phyloP scores from a whole-genome alignment of 345 rosid species.

The Pistacia atlantica region DNA sequence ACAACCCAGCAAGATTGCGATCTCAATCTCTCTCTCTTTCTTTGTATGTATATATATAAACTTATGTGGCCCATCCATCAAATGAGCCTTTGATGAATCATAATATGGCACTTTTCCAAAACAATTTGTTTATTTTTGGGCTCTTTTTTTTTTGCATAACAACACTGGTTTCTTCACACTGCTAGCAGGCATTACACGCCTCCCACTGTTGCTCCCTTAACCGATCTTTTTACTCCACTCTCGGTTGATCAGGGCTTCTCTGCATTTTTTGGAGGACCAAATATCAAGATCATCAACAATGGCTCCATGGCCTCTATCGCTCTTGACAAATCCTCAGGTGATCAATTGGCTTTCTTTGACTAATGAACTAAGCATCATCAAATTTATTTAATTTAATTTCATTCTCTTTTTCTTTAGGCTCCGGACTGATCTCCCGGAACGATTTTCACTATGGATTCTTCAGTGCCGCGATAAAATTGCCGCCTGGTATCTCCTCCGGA shows the following conservation, averaged over 20 bases:
- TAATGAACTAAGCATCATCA: neutral
- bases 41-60: conserved; percentile 19
- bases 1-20: conserved; percentile 38
- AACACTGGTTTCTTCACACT: conserved; percentile 49
- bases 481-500: conserved; percentile 82
- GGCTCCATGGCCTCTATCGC: conserved; percentile 66
- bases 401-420: conserved; percentile 46
- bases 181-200: conserved; percentile 43
- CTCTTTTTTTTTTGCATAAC: conserved; percentile 44
- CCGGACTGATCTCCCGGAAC: conserved; percentile 68
- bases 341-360: neutral
- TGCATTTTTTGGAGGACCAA: conserved; percentile 53
- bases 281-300: conserved; percentile 52
- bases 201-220: conserved; percentile 61
- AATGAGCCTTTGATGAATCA: conserved; percentile 5
- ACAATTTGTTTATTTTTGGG: conserved; percentile 17
- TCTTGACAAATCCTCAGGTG: conserved; percentile 77
- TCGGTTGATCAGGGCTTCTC: conserved; percentile 48
- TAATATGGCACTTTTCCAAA: conserved; percentile 38
- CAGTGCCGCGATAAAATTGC: conserved; percentile 85
- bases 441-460: conserved; percentile 75
- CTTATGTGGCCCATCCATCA: conserved; percentile 9
- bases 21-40: neutral
- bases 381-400: neutral
- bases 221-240: conserved; percentile 60